phyloP scores from a whole-genome alignment of 768 basidiomycete species.

The Leccinum subgranulosum region DNA sequence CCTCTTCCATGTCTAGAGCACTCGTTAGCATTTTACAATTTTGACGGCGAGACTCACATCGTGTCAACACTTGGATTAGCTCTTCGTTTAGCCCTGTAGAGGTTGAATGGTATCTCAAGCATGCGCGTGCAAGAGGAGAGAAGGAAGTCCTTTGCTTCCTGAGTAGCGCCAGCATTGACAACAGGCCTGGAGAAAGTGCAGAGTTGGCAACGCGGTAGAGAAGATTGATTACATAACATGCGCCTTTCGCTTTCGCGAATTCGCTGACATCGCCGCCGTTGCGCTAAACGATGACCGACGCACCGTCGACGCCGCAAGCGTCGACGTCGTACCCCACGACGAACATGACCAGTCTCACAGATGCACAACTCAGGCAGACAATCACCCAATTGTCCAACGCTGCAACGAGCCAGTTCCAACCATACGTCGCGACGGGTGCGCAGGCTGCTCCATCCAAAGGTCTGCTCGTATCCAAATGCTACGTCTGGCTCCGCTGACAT shows the following conservation, averaged over 20 bases:
- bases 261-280: not conserved
- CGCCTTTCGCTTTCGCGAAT: conserved; percentile 8
- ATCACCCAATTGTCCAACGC: conserved; percentile 51
- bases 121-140: not conserved
- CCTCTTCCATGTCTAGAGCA: conserved; percentile 39
- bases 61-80: conserved; percentile 39
- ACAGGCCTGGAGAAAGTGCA: not conserved
- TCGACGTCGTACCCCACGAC: conserved; percentile 32
- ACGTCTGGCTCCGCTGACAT: conserved; percentile 15
- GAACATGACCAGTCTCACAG: conserved; percentile 48
- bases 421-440: conserved; percentile 31
- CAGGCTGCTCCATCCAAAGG: conserved; percentile 30
- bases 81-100: conserved; percentile 33
- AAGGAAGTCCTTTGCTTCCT: conserved; percentile 1
- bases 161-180: conserved; percentile 22
- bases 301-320: conserved; percentile 17
- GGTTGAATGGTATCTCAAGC: conserved; percentile 17
- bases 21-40: not conserved
- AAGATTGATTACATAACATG: conserved; percentile 25
- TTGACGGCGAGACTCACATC: conserved; percentile 32
- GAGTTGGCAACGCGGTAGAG: not conserved
- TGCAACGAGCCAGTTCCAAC: conserved; percentile 35
- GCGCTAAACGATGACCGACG: conserved; percentile 26
- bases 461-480: conserved; percentile 1
- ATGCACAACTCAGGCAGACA: conserved; percentile 61